A percentile compares a stretch with the other conserved stretches of the same genome.
These are phyloP conservation scores for Cutaneotrichosporon cutaneum DNA, from an alignment of 1,284 basidiomycete genomes.

Conservation along the genomic window DNA sequence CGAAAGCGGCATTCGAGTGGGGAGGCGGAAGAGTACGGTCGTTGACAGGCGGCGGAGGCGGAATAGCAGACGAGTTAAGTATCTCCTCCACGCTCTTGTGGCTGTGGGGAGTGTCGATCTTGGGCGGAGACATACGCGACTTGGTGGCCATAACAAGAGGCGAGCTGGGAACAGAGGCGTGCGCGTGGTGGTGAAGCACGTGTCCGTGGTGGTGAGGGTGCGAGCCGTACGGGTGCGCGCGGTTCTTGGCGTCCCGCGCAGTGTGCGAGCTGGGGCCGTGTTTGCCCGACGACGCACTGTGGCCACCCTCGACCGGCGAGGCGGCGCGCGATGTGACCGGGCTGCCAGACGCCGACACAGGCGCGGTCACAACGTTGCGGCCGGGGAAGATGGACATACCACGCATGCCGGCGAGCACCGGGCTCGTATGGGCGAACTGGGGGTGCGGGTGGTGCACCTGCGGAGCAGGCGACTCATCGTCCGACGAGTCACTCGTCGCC, in stretches of 20 bases:
- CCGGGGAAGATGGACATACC: conserved; percentile 54
- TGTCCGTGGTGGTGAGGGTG: conserved; percentile 18
- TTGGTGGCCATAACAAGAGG: conserved; percentile 36
- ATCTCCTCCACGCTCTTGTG: conserved; percentile 53
- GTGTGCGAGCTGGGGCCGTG: conserved; percentile 49
- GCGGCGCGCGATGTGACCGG: conserved; percentile 46
- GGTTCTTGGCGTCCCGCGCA: conserved; percentile 49
- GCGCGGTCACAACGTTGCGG: conserved; percentile 46
- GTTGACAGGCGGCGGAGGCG: conserved; percentile 40
- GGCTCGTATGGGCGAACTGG: conserved; percentile 42
- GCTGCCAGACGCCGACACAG: conserved; percentile 43
- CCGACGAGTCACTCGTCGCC: conserved; percentile 46
- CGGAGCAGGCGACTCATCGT: conserved; percentile 38
- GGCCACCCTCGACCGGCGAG: conserved; percentile 43
- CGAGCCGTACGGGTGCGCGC: conserved; percentile 48
- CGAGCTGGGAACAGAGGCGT: conserved; percentile 44
- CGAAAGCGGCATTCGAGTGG: conserved; percentile 34
- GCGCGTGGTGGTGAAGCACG: conserved; percentile 19
- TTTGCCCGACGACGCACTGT: conserved; percentile 50
- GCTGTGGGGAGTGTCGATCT: conserved; percentile 34
- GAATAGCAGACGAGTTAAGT: conserved; percentile 49
- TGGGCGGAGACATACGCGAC: conserved; percentile 46
- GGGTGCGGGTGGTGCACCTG: conserved; percentile 13
- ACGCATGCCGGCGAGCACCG: conserved; percentile 77
- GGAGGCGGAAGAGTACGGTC: conserved; percentile 50